phyloP scores from a whole-genome alignment of 208 protist genomes.

The Acanthamoeba divionensis region DNA sequence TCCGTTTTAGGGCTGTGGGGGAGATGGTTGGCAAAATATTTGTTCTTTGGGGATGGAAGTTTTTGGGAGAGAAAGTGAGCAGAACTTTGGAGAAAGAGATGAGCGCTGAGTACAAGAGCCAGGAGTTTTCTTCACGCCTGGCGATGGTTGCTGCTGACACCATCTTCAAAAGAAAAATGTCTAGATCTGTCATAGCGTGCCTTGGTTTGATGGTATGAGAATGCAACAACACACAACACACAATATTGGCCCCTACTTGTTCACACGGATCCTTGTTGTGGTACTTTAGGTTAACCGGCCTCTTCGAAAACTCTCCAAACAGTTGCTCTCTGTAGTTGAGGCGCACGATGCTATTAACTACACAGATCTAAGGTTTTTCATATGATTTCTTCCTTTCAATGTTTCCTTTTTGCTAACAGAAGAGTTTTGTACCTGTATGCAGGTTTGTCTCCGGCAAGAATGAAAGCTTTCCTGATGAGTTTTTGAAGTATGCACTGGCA shows the following conservation, averaged over 20 bases:
- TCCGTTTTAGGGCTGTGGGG: not conserved
- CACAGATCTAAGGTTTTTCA: not conserved
- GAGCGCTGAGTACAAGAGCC: conserved; percentile 10
- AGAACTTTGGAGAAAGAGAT: conserved; percentile 17
- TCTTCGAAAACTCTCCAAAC: not conserved
- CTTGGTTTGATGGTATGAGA: not conserved
- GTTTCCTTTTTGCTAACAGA: not conserved
- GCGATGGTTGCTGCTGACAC: conserved; percentile 37
- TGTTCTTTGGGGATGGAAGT: conserved; percentile 38
- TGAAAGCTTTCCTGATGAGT: not conserved
- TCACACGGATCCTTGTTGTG: not conserved
- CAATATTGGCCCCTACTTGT: not conserved
- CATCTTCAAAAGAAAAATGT: conserved; percentile 30
- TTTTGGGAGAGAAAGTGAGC: conserved; percentile 2
- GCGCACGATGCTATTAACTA: not conserved
- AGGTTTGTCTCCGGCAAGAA: not conserved
- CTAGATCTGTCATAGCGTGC: conserved; percentile 9
- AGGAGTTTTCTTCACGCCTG: not conserved
- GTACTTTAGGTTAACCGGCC: not conserved
- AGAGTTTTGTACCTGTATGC: not conserved
- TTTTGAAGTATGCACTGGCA: conserved; percentile 3
- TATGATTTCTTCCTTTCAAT: not conserved
- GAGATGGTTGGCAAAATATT: conserved; percentile 38
- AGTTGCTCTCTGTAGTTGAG: conserved; percentile 18
- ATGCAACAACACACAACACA: too few species aligned